Conservation (phyloP, 208 protist genomes). For the Crithidia brevicula region DNA sequence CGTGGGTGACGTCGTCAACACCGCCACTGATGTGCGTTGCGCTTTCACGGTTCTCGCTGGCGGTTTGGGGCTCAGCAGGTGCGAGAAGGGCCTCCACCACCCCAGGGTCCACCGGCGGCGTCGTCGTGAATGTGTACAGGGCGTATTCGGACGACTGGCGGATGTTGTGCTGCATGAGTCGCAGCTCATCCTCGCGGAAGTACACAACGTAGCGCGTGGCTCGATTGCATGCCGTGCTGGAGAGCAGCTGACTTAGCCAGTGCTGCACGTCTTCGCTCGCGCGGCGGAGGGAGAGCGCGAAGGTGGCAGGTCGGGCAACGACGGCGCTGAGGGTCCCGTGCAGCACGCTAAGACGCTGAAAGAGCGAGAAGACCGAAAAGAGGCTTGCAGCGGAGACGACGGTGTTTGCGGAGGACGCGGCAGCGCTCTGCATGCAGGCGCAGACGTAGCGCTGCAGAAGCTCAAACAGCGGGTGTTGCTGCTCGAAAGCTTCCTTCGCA, state of each 20-base stretch:
- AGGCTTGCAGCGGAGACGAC: constrained; percentile 4
- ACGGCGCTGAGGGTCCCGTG: constrained; percentile 33
- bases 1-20: constrained; percentile 15
- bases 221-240: constrained; percentile 63
- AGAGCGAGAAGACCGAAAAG: constrained; percentile 40
- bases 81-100: constrained; percentile 35
- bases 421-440: not conserved
- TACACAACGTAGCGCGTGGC: constrained; percentile 85
- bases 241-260: constrained; percentile 43
- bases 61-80: not conserved
- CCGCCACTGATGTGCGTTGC: not conserved
- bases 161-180: constrained; percentile 81
- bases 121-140: constrained; percentile 77
- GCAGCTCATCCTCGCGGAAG: constrained; percentile 83
- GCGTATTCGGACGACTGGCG: constrained; percentile 63
- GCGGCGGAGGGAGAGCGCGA: constrained; percentile 1
- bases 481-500: not conserved
- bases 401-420: not conserved
- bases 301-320: not conserved
- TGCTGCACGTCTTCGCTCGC: constrained; percentile 29
- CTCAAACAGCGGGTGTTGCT: constrained; percentile 3
- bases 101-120: constrained; percentile 62
- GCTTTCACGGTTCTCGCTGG: no score
- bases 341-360: constrained; percentile 71
- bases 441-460: constrained; percentile 23